These are phyloP conservation scores for Beauveria medogensis DNA, from an alignment of 2,329 filamentous ascomycete species.

Conservation along the genomic window DNA sequence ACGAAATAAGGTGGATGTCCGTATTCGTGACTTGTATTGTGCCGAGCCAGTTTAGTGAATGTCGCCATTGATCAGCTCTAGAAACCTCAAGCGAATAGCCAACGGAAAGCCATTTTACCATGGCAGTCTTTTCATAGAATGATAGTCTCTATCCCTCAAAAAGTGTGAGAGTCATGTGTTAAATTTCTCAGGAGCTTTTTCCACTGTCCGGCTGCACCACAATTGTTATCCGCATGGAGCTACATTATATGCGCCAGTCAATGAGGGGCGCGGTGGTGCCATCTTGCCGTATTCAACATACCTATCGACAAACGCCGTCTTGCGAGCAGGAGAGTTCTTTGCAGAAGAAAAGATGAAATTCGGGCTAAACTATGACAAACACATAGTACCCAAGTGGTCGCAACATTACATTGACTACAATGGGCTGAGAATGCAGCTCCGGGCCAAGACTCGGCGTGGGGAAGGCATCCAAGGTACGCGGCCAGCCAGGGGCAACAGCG, in stretches of 20 bases:
- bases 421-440: constrained; percentile 16
- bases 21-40: background rate
- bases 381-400: constrained; percentile 21
- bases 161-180: too few relatives aligned
- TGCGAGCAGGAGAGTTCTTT: background rate
- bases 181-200: too few relatives aligned
- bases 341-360: constrained; percentile 21
- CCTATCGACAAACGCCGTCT: background rate
- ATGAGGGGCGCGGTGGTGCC: too few relatives aligned
- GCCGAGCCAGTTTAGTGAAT: background rate
- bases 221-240: too few relatives aligned
- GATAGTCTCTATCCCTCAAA: too few relatives aligned
- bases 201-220: too few relatives aligned
- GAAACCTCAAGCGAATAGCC: too few relatives aligned
- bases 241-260: too few relatives aligned
- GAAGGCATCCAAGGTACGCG: background rate
- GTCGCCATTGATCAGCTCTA: background rate
- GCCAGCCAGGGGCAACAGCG: background rate
- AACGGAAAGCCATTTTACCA: background rate
- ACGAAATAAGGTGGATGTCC: background rate
- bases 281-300: background rate
- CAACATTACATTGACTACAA: constrained; percentile 22
- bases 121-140: background rate
- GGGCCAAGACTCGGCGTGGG: background rate
- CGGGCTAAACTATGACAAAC: constrained; percentile 19